These are phyloP conservation scores for Russula ochroleuca DNA, from an alignment of 768 basidiomycete species.

Conservation along the genomic window DNA sequence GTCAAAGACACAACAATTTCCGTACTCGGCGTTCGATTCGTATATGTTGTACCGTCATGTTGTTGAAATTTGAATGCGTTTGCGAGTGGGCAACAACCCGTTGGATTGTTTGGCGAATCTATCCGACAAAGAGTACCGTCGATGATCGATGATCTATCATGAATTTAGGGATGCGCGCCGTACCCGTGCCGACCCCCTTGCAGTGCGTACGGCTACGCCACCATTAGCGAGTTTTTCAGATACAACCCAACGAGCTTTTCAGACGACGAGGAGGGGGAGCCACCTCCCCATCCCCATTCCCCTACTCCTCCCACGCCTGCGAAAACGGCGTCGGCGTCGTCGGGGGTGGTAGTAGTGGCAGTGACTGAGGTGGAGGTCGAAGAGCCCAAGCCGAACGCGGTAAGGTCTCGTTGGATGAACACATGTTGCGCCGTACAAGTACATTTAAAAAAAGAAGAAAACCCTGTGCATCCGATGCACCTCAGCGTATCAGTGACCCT, in stretches of 20 bases:
- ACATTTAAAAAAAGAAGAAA: too few species aligned
- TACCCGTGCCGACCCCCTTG: slow-evolving; percentile 16
- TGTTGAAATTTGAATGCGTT: too few species aligned
- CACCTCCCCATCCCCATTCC: not conserved
- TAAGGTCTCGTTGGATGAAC: not conserved
- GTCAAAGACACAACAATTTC: too few species aligned
- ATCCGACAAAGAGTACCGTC: too few species aligned
- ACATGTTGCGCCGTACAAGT: too few species aligned
- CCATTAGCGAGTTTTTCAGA: slow-evolving; percentile 28
- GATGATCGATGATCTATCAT: too few species aligned
- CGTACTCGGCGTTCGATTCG: too few species aligned
- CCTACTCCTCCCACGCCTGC: not conserved
- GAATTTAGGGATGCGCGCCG: too few species aligned
- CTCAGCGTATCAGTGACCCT: slow-evolving; percentile 43
- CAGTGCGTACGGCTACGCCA: slow-evolving; percentile 28
- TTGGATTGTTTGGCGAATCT: too few species aligned
- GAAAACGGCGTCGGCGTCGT: not conserved
- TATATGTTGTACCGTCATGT: too few species aligned
- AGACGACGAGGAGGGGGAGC: slow-evolving; percentile 3
- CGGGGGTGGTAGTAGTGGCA: too few species aligned
- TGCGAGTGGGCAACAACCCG: too few species aligned
- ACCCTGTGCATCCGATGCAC: not conserved
- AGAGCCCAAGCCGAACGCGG: slow-evolving; percentile 11
- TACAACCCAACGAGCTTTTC: slow-evolving; percentile 7
- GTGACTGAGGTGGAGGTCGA: not conserved